Evolutionary conservation across 805 yeast species (phyloP).

Genomic region (Vanderwaltozyma tropicalis): DNA sequence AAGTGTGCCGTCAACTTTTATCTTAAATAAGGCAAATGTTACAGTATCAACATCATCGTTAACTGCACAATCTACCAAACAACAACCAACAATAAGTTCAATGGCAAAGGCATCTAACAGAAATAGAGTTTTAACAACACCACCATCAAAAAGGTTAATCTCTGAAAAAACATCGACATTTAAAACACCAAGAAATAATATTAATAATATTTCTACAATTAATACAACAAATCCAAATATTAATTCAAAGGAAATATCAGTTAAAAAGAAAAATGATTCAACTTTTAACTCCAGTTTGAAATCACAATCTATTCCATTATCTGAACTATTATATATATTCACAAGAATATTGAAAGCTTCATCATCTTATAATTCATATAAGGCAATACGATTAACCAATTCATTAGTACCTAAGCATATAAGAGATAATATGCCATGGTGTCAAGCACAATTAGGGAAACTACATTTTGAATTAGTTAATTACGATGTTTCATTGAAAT

Average conservation of each 20-base stretch:
- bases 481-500: slow-evolving; percentile 62
- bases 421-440: slow-evolving; percentile 74
- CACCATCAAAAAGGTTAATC: slow-evolving; percentile 16
- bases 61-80: slow-evolving; percentile 8
- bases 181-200: slow-evolving; percentile 17
- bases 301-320: neutral
- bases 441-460: slow-evolving; percentile 66
- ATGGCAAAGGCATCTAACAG: slow-evolving; percentile 6
- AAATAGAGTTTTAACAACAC: slow-evolving; percentile 16
- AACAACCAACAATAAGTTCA: slow-evolving; percentile 11
- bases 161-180: neutral
- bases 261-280: neutral
- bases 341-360: slow-evolving; percentile 13
- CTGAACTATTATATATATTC: slow-evolving; percentile 11
- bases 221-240: neutral
- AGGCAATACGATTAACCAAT: slow-evolving; percentile 62
- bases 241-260: neutral
- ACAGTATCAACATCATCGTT: slow-evolving; percentile 8
- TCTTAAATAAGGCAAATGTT: slow-evolving; percentile 11
- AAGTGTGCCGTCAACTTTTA: slow-evolving; percentile 7
- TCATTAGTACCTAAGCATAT: slow-evolving; percentile 40
- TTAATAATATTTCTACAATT: neutral
- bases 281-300: no score
- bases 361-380: slow-evolving; percentile 58
- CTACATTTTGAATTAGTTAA: slow-evolving; percentile 80